Base-by-base conservation (phyloP, 169 alveolate species). In the Besnoitia besnoiti region DNA sequence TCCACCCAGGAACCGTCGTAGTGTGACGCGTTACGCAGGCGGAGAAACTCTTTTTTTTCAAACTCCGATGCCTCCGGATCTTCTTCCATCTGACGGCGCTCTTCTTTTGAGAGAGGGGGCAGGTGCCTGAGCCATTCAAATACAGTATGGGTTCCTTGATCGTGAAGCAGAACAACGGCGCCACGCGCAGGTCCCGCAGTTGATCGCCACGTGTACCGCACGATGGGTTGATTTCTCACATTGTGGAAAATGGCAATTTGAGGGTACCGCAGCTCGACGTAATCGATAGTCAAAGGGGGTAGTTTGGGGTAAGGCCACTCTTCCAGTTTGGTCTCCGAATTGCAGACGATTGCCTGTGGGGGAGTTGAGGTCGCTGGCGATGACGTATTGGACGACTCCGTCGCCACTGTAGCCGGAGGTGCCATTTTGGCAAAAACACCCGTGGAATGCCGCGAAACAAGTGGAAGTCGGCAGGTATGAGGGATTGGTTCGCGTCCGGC, bases 1-100 rank as follows among this genome's bases (percentile, higher is more conserved):
- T 67, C 39, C 80, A 67, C 80, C 80, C 80, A 67, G 42, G 80
- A 67, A 16, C 44, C 80, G 24, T 67, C 80, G n/a, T 67, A 67
- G 44, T 35, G 44, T 55, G 67, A 55, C 21, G 80, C 80, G 2
- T 30, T 67, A 0, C 80, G 80, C 80, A 67, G 1, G 44, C 42
- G 47, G 39, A 30, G 14, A n/a, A 67, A 67, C 42, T 35, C 80
- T n/a, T 67, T 67, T 35, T 67, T 67, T n/a, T 67, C 80, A 16
- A 16, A 1, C n/a, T 67, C 80, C 21, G 39, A 30, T 21, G 80
- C 80, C 0, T 30, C 80, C 12, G 80, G 12, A 35, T 33, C 80
- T 67, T 35, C 80, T 35, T 35, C 80, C 80, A 67, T 67, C 39
- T 30, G 44, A 19, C 10, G 21, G 2, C 39, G 39, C 19, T 67